These are phyloP conservation scores for Mortierella alpina DNA, from an alignment of 192 early-diverging fungal genomes.

Conservation along the genomic window DNA sequence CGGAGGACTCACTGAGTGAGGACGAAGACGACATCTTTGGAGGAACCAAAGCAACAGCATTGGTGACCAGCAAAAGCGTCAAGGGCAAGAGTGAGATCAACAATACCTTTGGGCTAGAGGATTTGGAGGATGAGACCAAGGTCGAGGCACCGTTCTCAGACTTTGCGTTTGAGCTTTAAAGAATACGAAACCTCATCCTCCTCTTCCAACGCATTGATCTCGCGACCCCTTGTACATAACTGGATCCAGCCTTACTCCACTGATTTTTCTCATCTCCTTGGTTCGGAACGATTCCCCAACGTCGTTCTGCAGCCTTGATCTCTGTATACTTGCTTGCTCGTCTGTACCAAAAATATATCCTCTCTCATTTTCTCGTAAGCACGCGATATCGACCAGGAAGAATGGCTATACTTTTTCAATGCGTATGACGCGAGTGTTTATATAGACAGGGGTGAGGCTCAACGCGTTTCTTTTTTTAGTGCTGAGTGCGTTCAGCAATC, in stretches of 20 bases:
- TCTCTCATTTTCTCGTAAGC: no score
- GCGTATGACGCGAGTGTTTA: not conserved
- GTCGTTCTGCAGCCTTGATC: not conserved
- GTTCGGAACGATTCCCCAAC: no score
- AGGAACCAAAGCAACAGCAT: no score
- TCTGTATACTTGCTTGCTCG: not conserved
- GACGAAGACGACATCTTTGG: constrained; percentile 45
- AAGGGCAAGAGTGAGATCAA: constrained; percentile 7
- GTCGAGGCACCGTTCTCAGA: constrained; percentile 38
- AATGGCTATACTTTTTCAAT: not conserved
- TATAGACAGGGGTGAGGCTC: not conserved
- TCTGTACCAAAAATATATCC: no score
- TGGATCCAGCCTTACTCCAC: not conserved
- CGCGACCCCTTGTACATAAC: constrained; percentile 20
- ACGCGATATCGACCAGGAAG: not conserved
- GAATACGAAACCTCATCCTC: no score
- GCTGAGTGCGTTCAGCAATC: constrained; percentile 73
- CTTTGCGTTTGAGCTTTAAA: constrained; percentile 39
- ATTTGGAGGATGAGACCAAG: constrained; percentile 36
- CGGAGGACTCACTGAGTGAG: constrained; percentile 42
- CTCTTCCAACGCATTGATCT: not conserved
- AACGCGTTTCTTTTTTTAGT: constrained; percentile 10
- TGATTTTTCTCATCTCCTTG: no score
- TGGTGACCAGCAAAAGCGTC: not conserved
- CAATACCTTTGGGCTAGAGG: constrained; percentile 23